Conservation (phyloP, 352 stramenopile species). For the Pythium guiyangense region DNA sequence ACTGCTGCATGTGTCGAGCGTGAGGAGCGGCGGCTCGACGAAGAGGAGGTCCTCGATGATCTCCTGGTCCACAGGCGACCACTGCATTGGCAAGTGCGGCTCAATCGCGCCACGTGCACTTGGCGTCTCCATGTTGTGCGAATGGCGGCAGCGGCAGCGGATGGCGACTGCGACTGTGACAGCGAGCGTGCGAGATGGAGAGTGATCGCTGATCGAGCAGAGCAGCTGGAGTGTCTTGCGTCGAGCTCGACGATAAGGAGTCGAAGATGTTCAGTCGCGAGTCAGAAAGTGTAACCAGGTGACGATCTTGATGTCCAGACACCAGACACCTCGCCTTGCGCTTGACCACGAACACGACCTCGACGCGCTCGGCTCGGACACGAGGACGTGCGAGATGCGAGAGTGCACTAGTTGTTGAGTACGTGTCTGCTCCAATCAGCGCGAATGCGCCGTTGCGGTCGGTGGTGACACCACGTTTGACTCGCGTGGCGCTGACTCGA, state of each 20-base stretch:
- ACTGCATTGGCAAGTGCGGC: conserved; percentile 18
- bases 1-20: background rate
- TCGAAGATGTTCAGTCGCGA: background rate
- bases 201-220: background rate
- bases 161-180: no score
- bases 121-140: conserved; percentile 1
- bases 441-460: no score
- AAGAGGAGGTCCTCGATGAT: conserved; percentile 55
- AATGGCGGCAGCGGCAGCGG: background rate
- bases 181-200: background rate
- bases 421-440: no score
- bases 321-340: no score
- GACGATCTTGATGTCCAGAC: no score
- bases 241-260: background rate
- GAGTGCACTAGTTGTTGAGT: no score
- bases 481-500: no score
- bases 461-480: no score
- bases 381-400: no score
- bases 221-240: background rate
- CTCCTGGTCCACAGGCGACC: conserved; percentile 40
- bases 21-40: background rate
- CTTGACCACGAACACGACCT: no score
- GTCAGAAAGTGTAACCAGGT: no score
- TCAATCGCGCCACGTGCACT: background rate
- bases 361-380: no score